Evolutionary conservation across 2,329 filamentous ascomycete species (phyloP).

Genomic region (Gremmenia infestans): DNA sequence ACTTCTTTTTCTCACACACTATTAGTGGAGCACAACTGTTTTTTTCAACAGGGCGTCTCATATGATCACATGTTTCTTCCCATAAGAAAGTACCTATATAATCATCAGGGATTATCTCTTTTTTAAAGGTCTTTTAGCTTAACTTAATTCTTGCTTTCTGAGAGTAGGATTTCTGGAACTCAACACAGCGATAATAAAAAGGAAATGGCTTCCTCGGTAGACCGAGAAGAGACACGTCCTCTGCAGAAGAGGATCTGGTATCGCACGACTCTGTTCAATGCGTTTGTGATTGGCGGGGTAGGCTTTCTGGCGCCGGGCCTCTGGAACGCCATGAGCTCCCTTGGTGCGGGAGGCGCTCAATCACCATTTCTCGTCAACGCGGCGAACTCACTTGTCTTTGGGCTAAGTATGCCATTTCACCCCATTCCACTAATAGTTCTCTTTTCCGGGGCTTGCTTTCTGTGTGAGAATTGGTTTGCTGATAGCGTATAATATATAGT

Average conservation of each 20-base stretch:
- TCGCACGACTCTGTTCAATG: constrained; percentile 42
- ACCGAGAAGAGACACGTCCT: neutral
- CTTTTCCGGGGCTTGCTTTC: constrained; percentile 42
- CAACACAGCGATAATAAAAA: neutral
- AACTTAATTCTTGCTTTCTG: neutral
- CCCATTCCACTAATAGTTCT: constrained; percentile 46
- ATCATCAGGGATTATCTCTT: neutral
- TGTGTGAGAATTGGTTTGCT: neutral
- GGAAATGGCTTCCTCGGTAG: neutral
- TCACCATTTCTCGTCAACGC: constrained; percentile 39
- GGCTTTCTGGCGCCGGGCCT: constrained; percentile 37
- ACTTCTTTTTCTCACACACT: neutral
- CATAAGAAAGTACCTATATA: neutral
- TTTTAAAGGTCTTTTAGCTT: neutral
- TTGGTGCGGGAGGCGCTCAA: constrained; percentile 38
- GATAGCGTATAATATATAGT: constrained; percentile 56
- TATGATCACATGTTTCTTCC: neutral
- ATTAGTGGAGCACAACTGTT: neutral
- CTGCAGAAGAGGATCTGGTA: constrained; percentile 38
- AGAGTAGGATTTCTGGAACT: neutral
- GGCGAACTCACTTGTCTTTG: constrained; percentile 42
- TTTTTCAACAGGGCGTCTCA: neutral
- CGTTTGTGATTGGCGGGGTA: constrained; percentile 34
- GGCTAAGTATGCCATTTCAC: constrained; percentile 48
- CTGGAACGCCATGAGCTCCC: constrained; percentile 39